These are phyloP conservation scores for Ailanthus altissimus DNA, from an alignment of 345 rosid genomes.

Conservation along the genomic window DNA sequence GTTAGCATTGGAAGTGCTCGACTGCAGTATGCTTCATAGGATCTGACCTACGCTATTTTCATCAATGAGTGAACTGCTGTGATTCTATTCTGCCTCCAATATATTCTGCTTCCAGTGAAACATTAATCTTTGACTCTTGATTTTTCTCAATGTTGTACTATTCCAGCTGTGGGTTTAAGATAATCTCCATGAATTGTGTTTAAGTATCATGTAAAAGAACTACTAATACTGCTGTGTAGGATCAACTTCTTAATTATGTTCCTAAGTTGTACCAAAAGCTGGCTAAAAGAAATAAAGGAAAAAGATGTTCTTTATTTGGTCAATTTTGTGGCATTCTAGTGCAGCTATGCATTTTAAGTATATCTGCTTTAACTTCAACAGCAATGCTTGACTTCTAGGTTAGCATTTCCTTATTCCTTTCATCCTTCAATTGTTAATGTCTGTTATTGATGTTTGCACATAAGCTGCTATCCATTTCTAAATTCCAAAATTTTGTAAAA, in stretches of 20 bases:
- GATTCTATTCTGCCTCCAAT: not conserved
- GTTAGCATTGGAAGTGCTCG: not conserved
- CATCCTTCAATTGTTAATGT: not conserved
- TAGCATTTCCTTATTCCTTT: not conserved
- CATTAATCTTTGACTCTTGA: not conserved
- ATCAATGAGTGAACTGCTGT: not conserved
- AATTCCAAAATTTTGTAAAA: too few relatives aligned
- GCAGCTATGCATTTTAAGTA: not conserved
- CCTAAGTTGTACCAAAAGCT: not conserved
- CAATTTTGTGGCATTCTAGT: not conserved
- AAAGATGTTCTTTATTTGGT: not conserved
- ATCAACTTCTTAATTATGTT: too few relatives aligned
- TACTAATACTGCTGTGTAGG: not conserved
- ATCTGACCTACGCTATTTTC: not conserved
- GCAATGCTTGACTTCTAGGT: not conserved
- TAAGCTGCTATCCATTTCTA: too few relatives aligned
- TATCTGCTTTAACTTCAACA: not conserved
- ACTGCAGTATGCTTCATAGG: not conserved
- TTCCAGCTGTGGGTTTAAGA: not conserved
- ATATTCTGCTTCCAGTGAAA: not conserved
- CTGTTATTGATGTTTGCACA: too few relatives aligned
- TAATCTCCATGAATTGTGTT: not conserved
- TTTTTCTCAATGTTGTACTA: not conserved
- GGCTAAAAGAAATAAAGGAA: not conserved
- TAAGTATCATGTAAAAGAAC: not conserved